Evolutionary conservation across 1,139 yeast species (phyloP).

Genomic region (Hansenula lynferdii): DNA sequence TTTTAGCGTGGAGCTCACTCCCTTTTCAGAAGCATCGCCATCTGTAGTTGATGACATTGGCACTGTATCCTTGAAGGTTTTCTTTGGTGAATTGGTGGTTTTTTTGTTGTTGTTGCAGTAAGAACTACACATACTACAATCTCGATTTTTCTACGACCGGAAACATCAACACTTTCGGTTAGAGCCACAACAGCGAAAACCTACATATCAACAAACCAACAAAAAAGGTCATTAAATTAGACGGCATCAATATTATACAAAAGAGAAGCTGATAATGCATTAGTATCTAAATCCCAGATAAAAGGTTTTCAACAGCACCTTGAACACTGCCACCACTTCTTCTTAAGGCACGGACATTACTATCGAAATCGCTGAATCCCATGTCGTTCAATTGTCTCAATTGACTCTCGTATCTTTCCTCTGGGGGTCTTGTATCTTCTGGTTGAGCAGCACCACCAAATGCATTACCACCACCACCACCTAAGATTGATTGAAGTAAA

Average conservation of each 20-base stretch:
- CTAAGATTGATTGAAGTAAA: slow-evolving; percentile 36
- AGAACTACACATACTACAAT: not conserved
- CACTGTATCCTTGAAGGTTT: too few relatives aligned
- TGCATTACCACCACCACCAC: slow-evolving; percentile 28
- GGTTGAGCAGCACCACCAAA: slow-evolving; percentile 34
- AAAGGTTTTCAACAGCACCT: slow-evolving; percentile 88
- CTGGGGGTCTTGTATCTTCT: slow-evolving; percentile 87
- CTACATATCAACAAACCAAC: too few relatives aligned
- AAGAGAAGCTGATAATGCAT: not conserved
- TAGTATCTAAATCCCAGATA: slow-evolving; percentile 40
- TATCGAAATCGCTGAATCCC: slow-evolving; percentile 93
- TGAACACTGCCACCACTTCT: slow-evolving; percentile 97
- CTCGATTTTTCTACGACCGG: not conserved
- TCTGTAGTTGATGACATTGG: too few relatives aligned
- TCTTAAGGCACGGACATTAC: slow-evolving; percentile 86
- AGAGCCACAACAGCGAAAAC: not conserved
- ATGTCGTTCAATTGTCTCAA: slow-evolving; percentile 91
- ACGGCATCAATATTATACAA: not conserved
- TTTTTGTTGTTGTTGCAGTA: too few relatives aligned
- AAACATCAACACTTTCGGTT: not conserved
- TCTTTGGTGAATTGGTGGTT: too few relatives aligned
- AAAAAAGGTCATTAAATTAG: not conserved
- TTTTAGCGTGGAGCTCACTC: too few relatives aligned
- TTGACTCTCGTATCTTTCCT: slow-evolving; percentile 88
- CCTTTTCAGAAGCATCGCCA: too few relatives aligned